Conservation (phyloP, 768 basidiomycete genomes). For the Leccinum uliginosum region DNA sequence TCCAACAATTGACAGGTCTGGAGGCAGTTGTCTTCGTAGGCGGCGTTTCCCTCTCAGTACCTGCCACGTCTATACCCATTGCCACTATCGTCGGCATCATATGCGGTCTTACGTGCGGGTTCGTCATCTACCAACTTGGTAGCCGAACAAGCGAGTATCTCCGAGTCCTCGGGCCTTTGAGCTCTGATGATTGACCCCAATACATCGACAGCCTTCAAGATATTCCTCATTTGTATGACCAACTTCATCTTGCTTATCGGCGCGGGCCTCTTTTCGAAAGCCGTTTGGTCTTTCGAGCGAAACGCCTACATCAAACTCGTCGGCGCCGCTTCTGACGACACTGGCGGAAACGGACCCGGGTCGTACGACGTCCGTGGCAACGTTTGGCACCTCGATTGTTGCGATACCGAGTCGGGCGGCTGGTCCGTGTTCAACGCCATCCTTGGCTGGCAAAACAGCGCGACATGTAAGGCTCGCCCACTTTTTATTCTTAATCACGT, state of each 20-base stretch:
- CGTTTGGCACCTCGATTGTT: conserved; percentile 87
- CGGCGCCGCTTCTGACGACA: conserved; percentile 68
- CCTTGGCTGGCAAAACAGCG: conserved; percentile 87
- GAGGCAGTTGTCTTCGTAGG: conserved; percentile 94
- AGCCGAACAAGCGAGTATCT: conserved; percentile 58
- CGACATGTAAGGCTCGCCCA: conserved; percentile 43
- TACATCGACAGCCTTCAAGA: conserved; percentile 51
- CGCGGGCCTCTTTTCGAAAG: conserved; percentile 84
- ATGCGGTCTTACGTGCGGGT: conserved; percentile 69
- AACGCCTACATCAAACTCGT: conserved; percentile 65
- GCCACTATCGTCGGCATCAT: conserved; percentile 84
- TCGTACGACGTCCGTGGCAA: conserved; percentile 76
- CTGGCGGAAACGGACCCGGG: conserved; percentile 73
- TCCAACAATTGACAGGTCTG: conserved; percentile 42
- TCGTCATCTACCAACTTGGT: conserved; percentile 76
- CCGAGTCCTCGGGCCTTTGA: too few relatives aligned
- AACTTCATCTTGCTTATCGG: conserved; percentile 91
- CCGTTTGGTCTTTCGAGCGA: conserved; percentile 67
- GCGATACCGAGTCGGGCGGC: conserved; percentile 58
- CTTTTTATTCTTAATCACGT: background rate
- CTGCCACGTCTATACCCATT: conserved; percentile 83
- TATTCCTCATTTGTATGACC: conserved; percentile 91
- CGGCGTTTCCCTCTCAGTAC: conserved; percentile 82
- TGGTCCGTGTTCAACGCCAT: conserved; percentile 85
- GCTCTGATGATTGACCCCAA: background rate